Evolutionary conservation across 2,329 filamentous ascomycete species (phyloP).

Genomic region (Diplodia intermedia): DNA sequence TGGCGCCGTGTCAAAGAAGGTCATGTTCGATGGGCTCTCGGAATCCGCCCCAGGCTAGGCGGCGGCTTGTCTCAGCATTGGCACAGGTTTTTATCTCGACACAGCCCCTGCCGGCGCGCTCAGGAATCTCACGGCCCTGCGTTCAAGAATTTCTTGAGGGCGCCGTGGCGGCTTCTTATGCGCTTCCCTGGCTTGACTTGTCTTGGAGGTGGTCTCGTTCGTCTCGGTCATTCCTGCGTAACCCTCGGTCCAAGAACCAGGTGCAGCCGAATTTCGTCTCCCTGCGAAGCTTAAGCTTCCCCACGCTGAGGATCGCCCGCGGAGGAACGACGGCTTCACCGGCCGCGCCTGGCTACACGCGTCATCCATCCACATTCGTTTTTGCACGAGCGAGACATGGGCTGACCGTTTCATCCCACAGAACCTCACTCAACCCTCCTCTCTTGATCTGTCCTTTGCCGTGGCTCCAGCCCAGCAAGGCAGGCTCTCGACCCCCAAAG

Average conservation of each 20-base stretch:
- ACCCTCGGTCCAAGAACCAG: constrained; percentile 32
- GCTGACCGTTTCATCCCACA: constrained; percentile 25
- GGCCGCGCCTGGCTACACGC: constrained; percentile 25
- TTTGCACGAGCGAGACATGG: constrained; percentile 11
- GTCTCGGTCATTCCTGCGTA: constrained; percentile 32
- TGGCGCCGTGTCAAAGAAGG: constrained; percentile 16
- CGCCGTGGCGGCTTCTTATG: constrained; percentile 28
- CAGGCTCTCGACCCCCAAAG: constrained; percentile 25
- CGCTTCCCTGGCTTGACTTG: constrained; percentile 31
- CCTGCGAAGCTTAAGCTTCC: constrained; percentile 18
- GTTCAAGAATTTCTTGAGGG: constrained; percentile 32
- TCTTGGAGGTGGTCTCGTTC: constrained; percentile 28
- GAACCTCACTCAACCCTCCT: constrained; percentile 24
- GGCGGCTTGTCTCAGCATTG: constrained; percentile 26
- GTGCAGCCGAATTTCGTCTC: constrained; percentile 26
- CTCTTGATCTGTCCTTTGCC: constrained; percentile 27
- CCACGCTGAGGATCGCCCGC: constrained; percentile 28
- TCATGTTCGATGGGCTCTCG: constrained; percentile 13
- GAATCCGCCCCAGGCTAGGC: constrained; percentile 28
- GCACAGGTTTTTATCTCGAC: constrained; percentile 24
- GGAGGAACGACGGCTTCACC: constrained; percentile 13
- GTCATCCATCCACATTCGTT: constrained; percentile 29
- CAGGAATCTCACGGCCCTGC: constrained; percentile 26
- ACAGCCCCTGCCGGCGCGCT: constrained; percentile 22
- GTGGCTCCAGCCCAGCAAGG: constrained; percentile 27